Evolutionary conservation across 495 filamentous ascomycete genomes (phyloP).

Genomic region (Aspergillus kassunensis): DNA sequence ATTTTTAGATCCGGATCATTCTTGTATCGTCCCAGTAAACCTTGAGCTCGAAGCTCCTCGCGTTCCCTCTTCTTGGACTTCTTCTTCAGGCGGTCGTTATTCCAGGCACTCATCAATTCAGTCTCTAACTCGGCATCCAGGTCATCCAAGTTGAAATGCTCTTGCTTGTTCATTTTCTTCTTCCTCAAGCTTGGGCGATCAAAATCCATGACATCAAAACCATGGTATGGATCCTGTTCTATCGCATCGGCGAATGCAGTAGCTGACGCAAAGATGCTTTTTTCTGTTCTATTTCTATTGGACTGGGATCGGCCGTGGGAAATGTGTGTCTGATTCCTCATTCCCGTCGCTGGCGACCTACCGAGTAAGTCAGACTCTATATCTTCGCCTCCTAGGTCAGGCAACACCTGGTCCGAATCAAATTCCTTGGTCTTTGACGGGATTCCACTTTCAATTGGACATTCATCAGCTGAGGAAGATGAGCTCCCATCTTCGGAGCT

Average conservation of each 20-base stretch:
- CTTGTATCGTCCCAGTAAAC: slow-evolving; percentile 65
- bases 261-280: slow-evolving; percentile 52
- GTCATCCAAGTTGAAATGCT: slow-evolving; percentile 46
- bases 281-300: not conserved
- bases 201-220: slow-evolving; percentile 81
- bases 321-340: not conserved
- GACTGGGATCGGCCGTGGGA: slow-evolving; percentile 3
- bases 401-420: not conserved
- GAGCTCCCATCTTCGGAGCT: slow-evolving; percentile 11
- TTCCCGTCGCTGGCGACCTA: not conserved
- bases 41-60: slow-evolving; percentile 71
- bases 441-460: not conserved
- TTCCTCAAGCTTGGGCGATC: slow-evolving; percentile 56
- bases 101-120: slow-evolving; percentile 58
- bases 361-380: not conserved
- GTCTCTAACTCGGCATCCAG: slow-evolving; percentile 73
- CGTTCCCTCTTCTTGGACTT: slow-evolving; percentile 73
- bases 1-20: slow-evolving; percentile 61
- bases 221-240: slow-evolving; percentile 60
- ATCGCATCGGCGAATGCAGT: slow-evolving; percentile 62
- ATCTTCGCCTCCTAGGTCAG: not conserved
- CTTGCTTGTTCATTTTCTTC: slow-evolving; percentile 54
- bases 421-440: too few species aligned
- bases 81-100: slow-evolving; percentile 78
- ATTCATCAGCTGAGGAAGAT: not conserved